Evolutionary conservation across 805 yeast species (phyloP).

Genomic region (Blastobotrys robertii): DNA sequence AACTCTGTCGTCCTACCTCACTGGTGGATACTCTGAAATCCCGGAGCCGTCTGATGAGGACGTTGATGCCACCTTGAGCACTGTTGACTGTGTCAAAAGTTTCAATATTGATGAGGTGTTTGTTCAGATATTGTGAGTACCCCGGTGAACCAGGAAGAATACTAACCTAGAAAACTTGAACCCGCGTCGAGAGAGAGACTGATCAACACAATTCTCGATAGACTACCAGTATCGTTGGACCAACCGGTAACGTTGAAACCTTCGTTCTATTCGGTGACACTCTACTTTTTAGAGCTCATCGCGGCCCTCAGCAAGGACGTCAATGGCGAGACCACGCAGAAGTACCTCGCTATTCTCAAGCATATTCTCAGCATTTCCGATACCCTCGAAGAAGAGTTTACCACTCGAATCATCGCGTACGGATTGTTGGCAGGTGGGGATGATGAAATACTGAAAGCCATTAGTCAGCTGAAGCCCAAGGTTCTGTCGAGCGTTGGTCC

Average conservation of each 20-base stretch:
- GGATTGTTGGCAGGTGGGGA: conserved; percentile 1
- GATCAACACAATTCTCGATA: conserved; percentile 29
- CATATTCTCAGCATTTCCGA: conserved; percentile 12
- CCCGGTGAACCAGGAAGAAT: conserved; percentile 8
- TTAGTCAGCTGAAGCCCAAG: not conserved
- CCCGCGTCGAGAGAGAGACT: conserved; percentile 22
- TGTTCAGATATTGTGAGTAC: conserved; percentile 35
- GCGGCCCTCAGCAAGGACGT: conserved; percentile 7
- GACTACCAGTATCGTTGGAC: conserved; percentile 12
- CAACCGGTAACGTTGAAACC: conserved; percentile 14
- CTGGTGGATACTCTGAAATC: conserved; percentile 63
- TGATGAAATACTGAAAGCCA: conserved; percentile 4
- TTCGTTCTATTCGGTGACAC: conserved; percentile 21
- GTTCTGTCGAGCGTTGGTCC: not conserved
- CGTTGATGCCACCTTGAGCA: conserved; percentile 72
- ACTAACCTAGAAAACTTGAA: not conserved
- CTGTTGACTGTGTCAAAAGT: conserved; percentile 72
- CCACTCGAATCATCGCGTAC: conserved; percentile 34
- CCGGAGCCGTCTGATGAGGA: conserved; percentile 93
- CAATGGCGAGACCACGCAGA: conserved; percentile 3
- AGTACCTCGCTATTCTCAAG: conserved; percentile 5
- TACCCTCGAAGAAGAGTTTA: conserved; percentile 12
- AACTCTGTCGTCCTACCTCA: conserved; percentile 83
- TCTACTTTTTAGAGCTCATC: conserved; percentile 21
- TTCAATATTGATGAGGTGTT: conserved; percentile 52